Percentiles rank a stretch among this genome's conserved stretches.
Evolutionary conservation across 2,329 filamentous ascomycete genomes (phyloP).

Genomic region (Arachnopeziza araneosa): DNA sequence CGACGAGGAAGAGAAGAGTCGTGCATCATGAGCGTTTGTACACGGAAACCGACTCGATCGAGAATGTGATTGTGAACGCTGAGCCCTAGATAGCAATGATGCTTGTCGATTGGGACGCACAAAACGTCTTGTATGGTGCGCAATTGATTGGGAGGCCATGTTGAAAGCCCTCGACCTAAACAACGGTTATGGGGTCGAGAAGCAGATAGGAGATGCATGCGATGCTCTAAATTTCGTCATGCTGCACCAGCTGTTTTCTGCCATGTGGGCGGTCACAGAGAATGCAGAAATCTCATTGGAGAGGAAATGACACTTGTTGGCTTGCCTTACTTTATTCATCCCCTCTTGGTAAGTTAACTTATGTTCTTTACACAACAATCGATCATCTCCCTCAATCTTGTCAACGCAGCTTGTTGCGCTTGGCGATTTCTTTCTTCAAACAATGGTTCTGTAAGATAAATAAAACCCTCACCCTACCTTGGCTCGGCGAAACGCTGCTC

Average conservation of each 20-base stretch:
- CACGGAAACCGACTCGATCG: background rate
- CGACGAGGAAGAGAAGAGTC: conserved; percentile 26
- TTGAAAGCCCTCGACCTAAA: background rate
- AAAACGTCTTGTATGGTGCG: conserved; percentile 7
- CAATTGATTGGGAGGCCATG: conserved; percentile 14
- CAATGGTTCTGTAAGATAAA: background rate
- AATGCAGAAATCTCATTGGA: background rate
- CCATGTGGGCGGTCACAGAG: background rate
- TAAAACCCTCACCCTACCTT: background rate
- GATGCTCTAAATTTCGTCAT: background rate
- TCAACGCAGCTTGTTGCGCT: background rate
- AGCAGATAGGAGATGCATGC: background rate
- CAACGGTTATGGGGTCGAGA: background rate
- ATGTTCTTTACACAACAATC: background rate
- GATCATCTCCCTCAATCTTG: background rate
- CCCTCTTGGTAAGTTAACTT: background rate
- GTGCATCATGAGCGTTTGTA: conserved; percentile 10
- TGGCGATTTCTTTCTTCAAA: background rate
- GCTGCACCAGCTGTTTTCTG: background rate
- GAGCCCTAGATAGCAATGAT: background rate
- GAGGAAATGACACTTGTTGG: background rate
- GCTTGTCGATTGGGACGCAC: background rate
- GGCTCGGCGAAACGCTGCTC: background rate
- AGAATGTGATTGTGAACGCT: background rate
- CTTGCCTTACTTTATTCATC: background rate